Base-by-base conservation (phyloP, 2,329 filamentous ascomycete species). In the Emergomyces orientalis region DNA sequence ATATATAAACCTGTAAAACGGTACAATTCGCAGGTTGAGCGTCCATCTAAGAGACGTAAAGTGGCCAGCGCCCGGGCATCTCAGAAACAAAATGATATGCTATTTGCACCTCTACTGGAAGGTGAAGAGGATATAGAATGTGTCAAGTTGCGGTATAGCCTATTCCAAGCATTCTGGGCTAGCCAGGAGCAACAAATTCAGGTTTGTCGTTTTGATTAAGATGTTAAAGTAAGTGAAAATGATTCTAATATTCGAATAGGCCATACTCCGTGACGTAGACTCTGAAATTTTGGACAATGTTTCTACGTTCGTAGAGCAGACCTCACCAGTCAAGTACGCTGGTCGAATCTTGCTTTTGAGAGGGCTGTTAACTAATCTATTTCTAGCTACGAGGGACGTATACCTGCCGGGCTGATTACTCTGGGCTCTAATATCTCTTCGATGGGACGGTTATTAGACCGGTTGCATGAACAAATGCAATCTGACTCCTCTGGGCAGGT, bases 21-120 rank as follows among this genome's bases (percentile, higher is more conserved):
- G 72, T 75, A 64, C 59, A 75, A 72, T 64, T 19, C 65, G 49
- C 63, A 68, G 54, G 68, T 65, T 34, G 73, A 76, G 58, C 79
- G 82, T 47, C 81, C 84, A 34, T 70, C 80, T 43, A 88, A 89
- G 71, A 79, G 82, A 63, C 80, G 85, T 62, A 85, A 81, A 70
- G 76, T 84, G 8, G 78, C 78, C 0, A 80, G 77, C 61, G 77
- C 65, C 7, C 62, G 60, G 4, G 47, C 64, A 57, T 55, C 63
- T 6, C 43, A 65, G 9, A 62, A 65, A 1, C 27, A 62, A 47
- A 62, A 68, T 13, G 17, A 60, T 4, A 66, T 71, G 22, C 67
- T 67, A 6, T 79, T 79, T 64, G 71, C 75, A 8, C 70, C 74
- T 8, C 71, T 80, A 25, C 67, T 78, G 27, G 71, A 74, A 34